Base-by-base conservation (phyloP, 768 basidiomycete species). In the Suillus luteus region DNA sequence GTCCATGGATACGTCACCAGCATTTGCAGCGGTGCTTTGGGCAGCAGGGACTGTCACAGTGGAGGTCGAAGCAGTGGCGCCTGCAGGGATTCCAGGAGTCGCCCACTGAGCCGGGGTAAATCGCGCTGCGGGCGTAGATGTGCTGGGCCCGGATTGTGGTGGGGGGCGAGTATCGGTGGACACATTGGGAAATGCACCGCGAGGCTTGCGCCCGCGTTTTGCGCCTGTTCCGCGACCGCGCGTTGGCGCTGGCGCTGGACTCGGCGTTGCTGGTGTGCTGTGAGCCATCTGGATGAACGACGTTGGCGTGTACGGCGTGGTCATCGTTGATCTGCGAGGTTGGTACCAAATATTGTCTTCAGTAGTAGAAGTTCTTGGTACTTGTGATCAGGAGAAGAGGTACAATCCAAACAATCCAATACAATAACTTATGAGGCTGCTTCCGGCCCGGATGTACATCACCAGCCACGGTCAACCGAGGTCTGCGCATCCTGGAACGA, bases 191-290 rank as follows among this genome's bases (percentile, higher is more conserved):
- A 81, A 76, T 27, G 75, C 76, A 44, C 77, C 80, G 44, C 79
- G 79, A 7, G 83, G 82, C 70, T 85, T 85, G 51, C 80, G 75
- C 62, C 82, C 80, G 46, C 82, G 78, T 73, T 82, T 81, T 60
- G 79, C 80, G 63, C 80, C 80, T 17, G 69, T 51, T 41, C 66
- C 66, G 40, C 66, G 66, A 3, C 66, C 66, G 1, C 74, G 70
- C 15, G 74, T 51, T 22, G 62, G 60, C 22, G 68, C 46, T 8
- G 72, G 72, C 0, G 49, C 48, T 5, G 72, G 72, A 10, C 61
- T 62, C 17, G 63, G 74, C 8, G 74, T 71, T 15, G 63, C 10
- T 38, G 54, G 40, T 0, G 60, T 57, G 15, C 31, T 44, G 12
- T 67, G 69, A 1, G 64, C 59, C 44, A 74, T 74, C 43, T 74